phyloP scores from a whole-genome alignment of 108 stramenopile species.

The Nannochloropsis granulata region DNA sequence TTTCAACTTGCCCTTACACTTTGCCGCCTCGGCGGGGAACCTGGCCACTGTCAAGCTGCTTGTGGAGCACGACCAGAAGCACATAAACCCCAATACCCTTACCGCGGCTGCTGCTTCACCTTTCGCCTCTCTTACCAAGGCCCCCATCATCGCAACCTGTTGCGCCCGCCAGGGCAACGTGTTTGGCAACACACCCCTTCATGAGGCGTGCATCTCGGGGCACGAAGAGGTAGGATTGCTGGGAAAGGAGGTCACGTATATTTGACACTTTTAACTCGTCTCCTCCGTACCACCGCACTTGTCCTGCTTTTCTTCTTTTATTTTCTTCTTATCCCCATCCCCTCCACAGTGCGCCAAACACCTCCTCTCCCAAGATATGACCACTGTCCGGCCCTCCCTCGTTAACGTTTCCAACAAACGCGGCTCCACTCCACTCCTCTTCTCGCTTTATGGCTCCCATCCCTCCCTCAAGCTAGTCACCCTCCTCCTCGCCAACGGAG shows the following conservation, averaged over 20 bases:
- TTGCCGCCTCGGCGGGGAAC: background rate
- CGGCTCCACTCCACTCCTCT: background rate
- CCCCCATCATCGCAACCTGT: background rate
- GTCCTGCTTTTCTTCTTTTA: background rate
- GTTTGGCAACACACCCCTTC: background rate
- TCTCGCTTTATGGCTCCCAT: background rate
- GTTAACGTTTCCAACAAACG: background rate
- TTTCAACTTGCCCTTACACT: background rate
- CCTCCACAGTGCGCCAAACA: background rate
- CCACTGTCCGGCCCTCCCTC: background rate
- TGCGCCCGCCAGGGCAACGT: background rate
- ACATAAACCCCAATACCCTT: too few relatives aligned
- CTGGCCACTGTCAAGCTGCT: background rate
- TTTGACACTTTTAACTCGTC: too few relatives aligned
- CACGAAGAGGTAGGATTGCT: background rate
- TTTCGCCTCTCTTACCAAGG: background rate
- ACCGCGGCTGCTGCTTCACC: too few relatives aligned
- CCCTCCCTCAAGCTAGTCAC: background rate
- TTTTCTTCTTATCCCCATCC: background rate
- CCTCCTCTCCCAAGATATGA: background rate
- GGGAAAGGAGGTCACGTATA: background rate
- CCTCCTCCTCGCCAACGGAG: background rate
- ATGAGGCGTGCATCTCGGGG: background rate
- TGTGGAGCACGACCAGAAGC: background rate
- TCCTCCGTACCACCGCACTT: background rate